Conservation (phyloP, 768 basidiomycete species). For the Amyloporia xantha region DNA sequence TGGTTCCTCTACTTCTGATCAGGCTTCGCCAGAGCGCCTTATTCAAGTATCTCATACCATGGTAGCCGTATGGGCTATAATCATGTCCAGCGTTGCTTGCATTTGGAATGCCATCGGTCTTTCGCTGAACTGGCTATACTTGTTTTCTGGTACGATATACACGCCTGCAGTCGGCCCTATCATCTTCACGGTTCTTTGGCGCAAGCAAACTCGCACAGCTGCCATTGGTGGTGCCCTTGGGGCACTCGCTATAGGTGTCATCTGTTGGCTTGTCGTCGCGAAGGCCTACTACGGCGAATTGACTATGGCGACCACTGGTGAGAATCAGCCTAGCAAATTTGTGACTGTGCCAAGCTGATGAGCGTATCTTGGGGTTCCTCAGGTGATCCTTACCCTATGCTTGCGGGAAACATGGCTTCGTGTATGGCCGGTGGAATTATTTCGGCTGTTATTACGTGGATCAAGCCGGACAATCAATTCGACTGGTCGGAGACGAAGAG, state of each 20-base stretch:
- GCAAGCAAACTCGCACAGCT: not conserved
- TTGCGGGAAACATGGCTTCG: not conserved
- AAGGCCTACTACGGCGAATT: not conserved
- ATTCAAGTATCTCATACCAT: not conserved
- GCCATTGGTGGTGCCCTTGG: not conserved
- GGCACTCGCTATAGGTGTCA: not conserved
- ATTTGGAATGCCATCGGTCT: conserved; percentile 2
- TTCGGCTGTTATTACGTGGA: not conserved
- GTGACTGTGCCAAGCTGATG: not conserved
- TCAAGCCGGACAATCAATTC: not conserved
- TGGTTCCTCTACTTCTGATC: not conserved
- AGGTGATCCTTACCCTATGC: not conserved
- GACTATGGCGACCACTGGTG: not conserved
- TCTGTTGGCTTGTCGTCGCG: not conserved
- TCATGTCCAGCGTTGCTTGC: not conserved
- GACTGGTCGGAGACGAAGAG: not conserved
- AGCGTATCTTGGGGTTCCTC: not conserved
- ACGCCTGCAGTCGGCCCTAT: not conserved
- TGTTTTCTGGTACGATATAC: conserved; percentile 1
- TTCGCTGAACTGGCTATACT: conserved; percentile 1
- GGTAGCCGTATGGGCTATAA: not conserved
- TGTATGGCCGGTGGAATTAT: not conserved
- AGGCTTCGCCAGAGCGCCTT: not conserved
- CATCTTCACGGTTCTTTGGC: not conserved
- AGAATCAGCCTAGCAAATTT: not conserved